phyloP scores from a whole-genome alignment of 805 yeast genomes.

The Metschnikowia vanudenii region DNA sequence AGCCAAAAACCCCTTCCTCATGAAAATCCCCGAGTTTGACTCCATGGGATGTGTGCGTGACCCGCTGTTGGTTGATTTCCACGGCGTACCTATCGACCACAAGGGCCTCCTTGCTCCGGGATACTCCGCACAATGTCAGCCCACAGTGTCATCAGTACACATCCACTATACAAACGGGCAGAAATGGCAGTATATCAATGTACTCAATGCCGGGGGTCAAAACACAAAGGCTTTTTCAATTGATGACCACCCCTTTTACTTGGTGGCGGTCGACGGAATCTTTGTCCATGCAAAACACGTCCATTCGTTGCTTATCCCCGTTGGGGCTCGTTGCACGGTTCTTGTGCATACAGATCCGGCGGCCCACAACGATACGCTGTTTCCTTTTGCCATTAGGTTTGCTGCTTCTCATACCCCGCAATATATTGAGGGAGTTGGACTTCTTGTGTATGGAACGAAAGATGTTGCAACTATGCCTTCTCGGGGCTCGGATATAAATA shows the following conservation, averaged over 20 bases:
- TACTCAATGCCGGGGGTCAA: slow-evolving; percentile 36
- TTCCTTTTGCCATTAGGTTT: slow-evolving; percentile 28
- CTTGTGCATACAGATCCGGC: slow-evolving; percentile 23
- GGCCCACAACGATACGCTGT: slow-evolving; percentile 17
- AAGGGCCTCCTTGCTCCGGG: slow-evolving; percentile 27
- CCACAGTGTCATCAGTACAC: slow-evolving; percentile 21
- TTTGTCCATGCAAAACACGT: slow-evolving; percentile 26
- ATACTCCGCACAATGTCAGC: slow-evolving; percentile 21
- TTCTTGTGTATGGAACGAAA: slow-evolving; percentile 23
- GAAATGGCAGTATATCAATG: slow-evolving; percentile 27
- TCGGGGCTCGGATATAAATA: not conserved
- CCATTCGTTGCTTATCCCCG: slow-evolving; percentile 30
- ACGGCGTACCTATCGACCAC: slow-evolving; percentile 18
- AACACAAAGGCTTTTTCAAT: slow-evolving; percentile 32
- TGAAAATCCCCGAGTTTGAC: slow-evolving; percentile 17
- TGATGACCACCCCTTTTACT: slow-evolving; percentile 30
- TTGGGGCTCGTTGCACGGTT: slow-evolving; percentile 31
- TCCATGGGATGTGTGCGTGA: slow-evolving; percentile 24
- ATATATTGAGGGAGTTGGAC: slow-evolving; percentile 26
- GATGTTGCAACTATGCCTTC: not conserved
- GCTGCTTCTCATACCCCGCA: slow-evolving; percentile 31
- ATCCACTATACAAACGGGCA: slow-evolving; percentile 22
- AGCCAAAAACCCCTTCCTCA: slow-evolving; percentile 14
- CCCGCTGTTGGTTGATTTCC: slow-evolving; percentile 15
- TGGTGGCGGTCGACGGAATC: slow-evolving; percentile 34